phyloP scores from a whole-genome alignment of 352 stramenopile genomes.

The Globisporangium nodosum region DNA sequence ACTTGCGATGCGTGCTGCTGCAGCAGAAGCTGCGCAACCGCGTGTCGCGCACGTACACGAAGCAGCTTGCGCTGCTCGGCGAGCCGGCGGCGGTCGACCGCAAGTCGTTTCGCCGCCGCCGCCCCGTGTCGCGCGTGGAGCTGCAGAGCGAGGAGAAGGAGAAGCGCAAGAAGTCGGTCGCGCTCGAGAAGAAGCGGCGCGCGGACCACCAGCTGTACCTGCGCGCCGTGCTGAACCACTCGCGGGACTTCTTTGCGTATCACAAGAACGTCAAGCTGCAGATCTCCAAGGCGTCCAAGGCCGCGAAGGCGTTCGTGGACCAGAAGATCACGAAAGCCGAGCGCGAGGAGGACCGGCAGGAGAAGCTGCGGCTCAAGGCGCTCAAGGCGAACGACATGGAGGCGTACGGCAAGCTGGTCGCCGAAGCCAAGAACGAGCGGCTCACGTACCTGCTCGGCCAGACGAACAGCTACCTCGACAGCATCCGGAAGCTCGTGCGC shows the following conservation, averaged over 20 bases:
- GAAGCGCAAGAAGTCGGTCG: constrained; percentile 77
- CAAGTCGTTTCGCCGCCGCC: constrained; percentile 68
- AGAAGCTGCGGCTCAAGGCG: constrained; percentile 86
- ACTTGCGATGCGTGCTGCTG: constrained; percentile 64
- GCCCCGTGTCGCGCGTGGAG: constrained; percentile 53
- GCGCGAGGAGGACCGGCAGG: constrained; percentile 82
- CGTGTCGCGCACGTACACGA: constrained; percentile 56
- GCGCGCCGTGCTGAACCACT: constrained; percentile 78
- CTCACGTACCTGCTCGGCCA: constrained; percentile 95
- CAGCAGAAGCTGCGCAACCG: constrained; percentile 68
- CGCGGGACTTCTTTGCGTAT: constrained; percentile 81
- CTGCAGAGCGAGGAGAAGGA: constrained; percentile 68
- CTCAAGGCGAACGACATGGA: constrained; percentile 97
- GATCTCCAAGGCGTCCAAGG: constrained; percentile 58
- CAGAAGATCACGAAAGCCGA: constrained; percentile 72
- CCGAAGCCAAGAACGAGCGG: constrained; percentile 97
- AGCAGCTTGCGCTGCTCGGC: constrained; percentile 55
- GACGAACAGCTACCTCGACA: constrained; percentile 95
- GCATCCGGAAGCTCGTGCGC: constrained; percentile 91
- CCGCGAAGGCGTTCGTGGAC: constrained; percentile 73
- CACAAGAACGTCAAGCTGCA: constrained; percentile 83
- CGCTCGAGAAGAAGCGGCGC: constrained; percentile 77
- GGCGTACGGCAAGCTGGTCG: constrained; percentile 94
- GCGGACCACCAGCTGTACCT: constrained; percentile 76
- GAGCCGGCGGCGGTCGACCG: constrained; percentile 63